A percentile compares a stretch with the other conserved stretches of the same genome.
Conservation (phyloP, 352 stramenopile species). For the Globisporangium emineosum region DNA sequence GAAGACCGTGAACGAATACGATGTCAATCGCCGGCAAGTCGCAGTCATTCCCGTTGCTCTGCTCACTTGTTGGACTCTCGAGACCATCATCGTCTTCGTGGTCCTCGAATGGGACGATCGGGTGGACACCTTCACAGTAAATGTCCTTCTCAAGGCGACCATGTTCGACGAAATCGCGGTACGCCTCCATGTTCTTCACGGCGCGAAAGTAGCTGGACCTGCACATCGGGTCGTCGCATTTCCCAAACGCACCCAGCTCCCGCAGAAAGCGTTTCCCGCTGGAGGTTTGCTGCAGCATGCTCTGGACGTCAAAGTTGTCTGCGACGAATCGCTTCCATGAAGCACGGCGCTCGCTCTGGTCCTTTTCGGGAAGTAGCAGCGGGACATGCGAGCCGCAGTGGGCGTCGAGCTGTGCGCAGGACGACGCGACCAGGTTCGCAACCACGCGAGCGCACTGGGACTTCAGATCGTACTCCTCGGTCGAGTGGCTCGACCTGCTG, state of each 20-base stretch:
- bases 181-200: conserved; percentile 58
- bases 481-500: conserved; percentile 27
- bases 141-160: conserved; percentile 38
- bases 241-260: conserved; percentile 35
- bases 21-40: conserved; percentile 44
- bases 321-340: conserved; percentile 29
- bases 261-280: conserved; percentile 44
- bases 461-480: conserved; percentile 33
- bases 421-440: conserved; percentile 65
- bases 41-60: too few relatives aligned
- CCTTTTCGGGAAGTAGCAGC: conserved; percentile 7
- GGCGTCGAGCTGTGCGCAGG: conserved; percentile 38
- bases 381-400: conserved; percentile 5
- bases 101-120: conserved; percentile 44
- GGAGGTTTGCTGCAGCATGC: conserved; percentile 37
- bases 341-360: not conserved
- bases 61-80: not conserved
- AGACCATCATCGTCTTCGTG: not conserved
- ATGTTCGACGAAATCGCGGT: conserved; percentile 36
- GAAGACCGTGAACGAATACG: conserved; percentile 82
- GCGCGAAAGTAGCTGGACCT: conserved; percentile 78
- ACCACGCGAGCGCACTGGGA: conserved; percentile 72
- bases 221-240: conserved; percentile 57
- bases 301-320: conserved; percentile 56
- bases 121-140: conserved; percentile 77